A percentile compares a stretch with the other conserved stretches of the same genome.
Conservation (phyloP, 331 rosid genomes). For the Quercus tomentella region DNA sequence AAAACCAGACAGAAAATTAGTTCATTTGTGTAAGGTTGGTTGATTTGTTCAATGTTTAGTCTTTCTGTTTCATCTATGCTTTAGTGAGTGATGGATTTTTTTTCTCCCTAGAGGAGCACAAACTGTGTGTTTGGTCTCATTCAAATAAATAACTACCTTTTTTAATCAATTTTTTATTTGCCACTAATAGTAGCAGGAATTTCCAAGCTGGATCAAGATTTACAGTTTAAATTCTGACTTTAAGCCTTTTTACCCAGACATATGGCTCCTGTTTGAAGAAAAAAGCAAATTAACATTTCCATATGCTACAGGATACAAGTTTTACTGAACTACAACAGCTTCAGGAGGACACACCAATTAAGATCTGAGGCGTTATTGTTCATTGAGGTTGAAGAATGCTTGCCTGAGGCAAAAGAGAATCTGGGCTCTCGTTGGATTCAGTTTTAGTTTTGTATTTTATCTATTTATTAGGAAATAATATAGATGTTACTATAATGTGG, state of each 20-base stretch:
- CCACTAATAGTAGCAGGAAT: background rate
- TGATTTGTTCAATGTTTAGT: background rate
- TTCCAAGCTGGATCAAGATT: background rate
- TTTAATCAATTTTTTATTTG: background rate
- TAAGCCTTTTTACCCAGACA: background rate
- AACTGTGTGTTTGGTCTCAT: background rate
- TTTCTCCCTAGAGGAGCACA: background rate
- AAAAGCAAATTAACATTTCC: background rate
- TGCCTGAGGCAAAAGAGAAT: background rate
- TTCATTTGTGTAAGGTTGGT: conserved; percentile 32
- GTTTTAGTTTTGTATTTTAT: background rate
- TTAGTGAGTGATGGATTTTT: background rate
- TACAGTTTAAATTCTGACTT: background rate
- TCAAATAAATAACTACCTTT: background rate
- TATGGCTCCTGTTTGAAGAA: background rate
- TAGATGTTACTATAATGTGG: background rate
- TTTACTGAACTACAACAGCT: background rate
- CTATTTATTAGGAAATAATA: background rate
- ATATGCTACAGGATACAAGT: background rate
- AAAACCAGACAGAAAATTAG: conserved; percentile 40
- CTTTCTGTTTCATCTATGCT: background rate
- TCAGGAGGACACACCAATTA: background rate
- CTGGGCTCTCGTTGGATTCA: background rate
- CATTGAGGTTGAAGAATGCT: background rate
- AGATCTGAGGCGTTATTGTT: background rate